Evolutionary conservation across 352 stramenopile species (phyloP), one percentile per base, ranked within the genome.

Genomic region (Pythium dissotocum): DNA sequence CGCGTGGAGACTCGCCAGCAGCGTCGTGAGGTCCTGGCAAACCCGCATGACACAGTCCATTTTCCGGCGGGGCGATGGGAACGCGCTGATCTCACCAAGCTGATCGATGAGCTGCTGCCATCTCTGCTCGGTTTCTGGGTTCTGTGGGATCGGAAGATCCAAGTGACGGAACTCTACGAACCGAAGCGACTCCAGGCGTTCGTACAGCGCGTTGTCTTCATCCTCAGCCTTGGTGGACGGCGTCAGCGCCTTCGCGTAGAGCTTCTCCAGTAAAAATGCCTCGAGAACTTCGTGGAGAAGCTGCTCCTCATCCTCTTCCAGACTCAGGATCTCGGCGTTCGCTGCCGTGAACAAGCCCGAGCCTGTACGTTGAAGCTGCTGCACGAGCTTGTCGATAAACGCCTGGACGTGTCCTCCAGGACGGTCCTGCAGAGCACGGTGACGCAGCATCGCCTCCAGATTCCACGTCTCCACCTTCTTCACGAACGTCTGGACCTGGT

Each of bases 181-280:
- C 0, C 67, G 67, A 13, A 98, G 66, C 38, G 87, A 83, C 9
- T 64, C 65, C 5, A 98, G 82, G 0, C 88, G 86, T n/a, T 80
- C 60, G 33, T 77, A 70, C 0, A 97, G 83, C 6, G 51, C 62
- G 1, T 82, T 70, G 58, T 98, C 91, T 58, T 91, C 71, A 0
- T 13, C 21, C 5, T 85, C 76, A 8, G 70, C 40, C 28, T 77
- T 65, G 0, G 33, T 49, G 0, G 83, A 88, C 21, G 85, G 80
- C 10, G 75, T 86, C 67, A 98, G 83, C 13, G 78, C 85, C 35
- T 81, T 80, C 0, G 62, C 16, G 56, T 97, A 93, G 35, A 98
- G 42, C 54, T 98, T 98, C 64, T 93, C 82, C 77, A 98, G 95
- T 52, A 98, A 35, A 48, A 98, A 97, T 12, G 88, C 87, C 58